Percentiles rank a stretch among this genome's conserved stretches.
Evolutionary conservation across 331 rosid species (phyloP).

Genomic region (Telfairia occidentalis): DNA sequence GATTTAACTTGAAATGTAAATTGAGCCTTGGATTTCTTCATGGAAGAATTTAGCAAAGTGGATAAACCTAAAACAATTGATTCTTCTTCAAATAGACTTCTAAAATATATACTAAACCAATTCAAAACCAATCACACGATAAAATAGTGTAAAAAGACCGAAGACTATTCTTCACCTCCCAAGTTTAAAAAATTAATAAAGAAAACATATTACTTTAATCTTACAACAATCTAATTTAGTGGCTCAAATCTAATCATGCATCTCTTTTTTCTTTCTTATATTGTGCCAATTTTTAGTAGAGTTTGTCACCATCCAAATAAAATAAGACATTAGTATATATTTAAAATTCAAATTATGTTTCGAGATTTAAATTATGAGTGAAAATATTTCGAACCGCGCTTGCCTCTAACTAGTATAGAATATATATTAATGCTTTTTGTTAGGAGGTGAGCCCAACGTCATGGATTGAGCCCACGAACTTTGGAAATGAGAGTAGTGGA

Average conservation of each 20-base stretch:
- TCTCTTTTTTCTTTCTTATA: neutral
- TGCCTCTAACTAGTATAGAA: too few relatives aligned
- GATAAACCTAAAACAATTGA: neutral
- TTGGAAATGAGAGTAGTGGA: too few relatives aligned
- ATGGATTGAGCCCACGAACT: too few relatives aligned
- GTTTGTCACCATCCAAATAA: neutral
- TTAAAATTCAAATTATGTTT: neutral
- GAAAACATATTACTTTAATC: neutral
- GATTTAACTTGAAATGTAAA: neutral
- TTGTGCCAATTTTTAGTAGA: neutral
- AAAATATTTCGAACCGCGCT: too few relatives aligned
- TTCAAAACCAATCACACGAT: neutral
- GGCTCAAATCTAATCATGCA: neutral
- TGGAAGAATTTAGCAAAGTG: neutral
- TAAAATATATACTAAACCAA: neutral
- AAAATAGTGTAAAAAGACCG: neutral
- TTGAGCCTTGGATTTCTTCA: neutral
- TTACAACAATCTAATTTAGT: neutral
- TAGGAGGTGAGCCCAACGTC: too few relatives aligned
- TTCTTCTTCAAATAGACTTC: neutral
- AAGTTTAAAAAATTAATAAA: neutral
- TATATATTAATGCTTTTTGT: too few relatives aligned
- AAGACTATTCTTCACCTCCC: neutral
- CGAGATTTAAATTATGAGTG: too few relatives aligned
- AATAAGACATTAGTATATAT: neutral